Evolutionary conservation across 805 yeast species (phyloP).

Genomic region (Monosporozyma aquatica): DNA sequence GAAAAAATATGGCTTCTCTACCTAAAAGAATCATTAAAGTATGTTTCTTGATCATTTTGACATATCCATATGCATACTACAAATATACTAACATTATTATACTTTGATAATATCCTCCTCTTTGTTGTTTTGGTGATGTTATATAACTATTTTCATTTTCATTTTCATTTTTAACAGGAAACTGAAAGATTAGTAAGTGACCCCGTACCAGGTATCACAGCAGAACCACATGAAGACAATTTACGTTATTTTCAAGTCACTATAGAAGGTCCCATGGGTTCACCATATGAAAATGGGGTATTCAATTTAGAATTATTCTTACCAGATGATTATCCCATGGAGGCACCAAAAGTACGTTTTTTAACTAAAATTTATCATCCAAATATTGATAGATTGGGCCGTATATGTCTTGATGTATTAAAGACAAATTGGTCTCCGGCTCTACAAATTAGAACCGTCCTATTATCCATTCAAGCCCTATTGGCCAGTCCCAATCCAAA

Average conservation of each 20-base stretch:
- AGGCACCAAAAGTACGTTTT: constrained; percentile 92
- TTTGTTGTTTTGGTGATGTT: too few relatives aligned
- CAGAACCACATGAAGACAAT: constrained; percentile 89
- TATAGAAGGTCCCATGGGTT: constrained; percentile 81
- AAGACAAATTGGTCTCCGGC: constrained; percentile 98
- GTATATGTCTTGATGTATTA: constrained; percentile 91
- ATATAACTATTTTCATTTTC: too few relatives aligned
- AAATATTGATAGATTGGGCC: constrained; percentile 87
- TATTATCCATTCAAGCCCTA: constrained; percentile 85
- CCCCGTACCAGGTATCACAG: constrained; percentile 94
- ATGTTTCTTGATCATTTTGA: constrained; percentile 18
- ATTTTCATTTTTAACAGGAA: constrained; percentile 39
- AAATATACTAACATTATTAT: constrained; percentile 1
- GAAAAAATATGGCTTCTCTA: constrained; percentile 31
- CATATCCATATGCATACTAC: neutral
- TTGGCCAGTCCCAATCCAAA: constrained; percentile 96
- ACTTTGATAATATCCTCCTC: too few relatives aligned
- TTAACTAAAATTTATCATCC: constrained; percentile 93
- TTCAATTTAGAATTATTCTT: constrained; percentile 79
- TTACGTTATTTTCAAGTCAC: constrained; percentile 86
- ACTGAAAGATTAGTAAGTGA: constrained; percentile 87
- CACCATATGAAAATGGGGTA: constrained; percentile 82
- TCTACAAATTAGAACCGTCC: constrained; percentile 83
- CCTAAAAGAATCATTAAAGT: constrained; percentile 90
- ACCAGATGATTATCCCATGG: constrained; percentile 98